These are phyloP conservation scores for Fusarium clavum DNA, from an alignment of 2,329 filamentous ascomycete species.

Conservation along the genomic window DNA sequence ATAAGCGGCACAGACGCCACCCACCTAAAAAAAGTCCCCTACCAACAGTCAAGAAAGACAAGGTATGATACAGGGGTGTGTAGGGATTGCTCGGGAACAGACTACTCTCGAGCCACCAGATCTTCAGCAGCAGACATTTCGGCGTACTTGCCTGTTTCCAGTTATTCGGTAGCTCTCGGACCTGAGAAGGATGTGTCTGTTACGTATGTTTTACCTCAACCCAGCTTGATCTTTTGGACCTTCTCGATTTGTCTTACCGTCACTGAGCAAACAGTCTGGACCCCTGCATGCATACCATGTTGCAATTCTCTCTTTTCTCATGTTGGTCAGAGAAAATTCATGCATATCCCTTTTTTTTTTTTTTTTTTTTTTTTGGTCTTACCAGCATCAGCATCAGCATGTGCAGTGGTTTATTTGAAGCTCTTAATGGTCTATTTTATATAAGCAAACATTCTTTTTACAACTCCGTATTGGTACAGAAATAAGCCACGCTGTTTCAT, in stretches of 20 bases:
- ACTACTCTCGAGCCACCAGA: slow-evolving; percentile 10
- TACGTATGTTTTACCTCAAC: slow-evolving; percentile 5
- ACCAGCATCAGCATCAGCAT: neutral
- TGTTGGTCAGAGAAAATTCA: slow-evolving; percentile 6
- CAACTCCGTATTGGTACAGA: slow-evolving; percentile 1
- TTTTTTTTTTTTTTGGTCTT: neutral
- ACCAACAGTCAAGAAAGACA: neutral
- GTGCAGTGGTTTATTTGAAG: neutral
- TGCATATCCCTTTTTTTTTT: neutral
- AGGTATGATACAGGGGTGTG: neutral
- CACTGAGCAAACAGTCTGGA: neutral
- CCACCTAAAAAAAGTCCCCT: neutral
- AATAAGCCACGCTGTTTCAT: neutral
- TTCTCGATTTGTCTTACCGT: neutral
- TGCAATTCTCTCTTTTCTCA: slow-evolving; percentile 9
- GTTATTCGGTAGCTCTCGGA: neutral
- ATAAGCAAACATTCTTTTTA: neutral
- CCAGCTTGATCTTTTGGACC: neutral
- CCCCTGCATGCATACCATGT: slow-evolving; percentile 3
- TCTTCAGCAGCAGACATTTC: neutral
- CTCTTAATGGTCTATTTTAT: neutral
- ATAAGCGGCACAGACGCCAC: neutral
- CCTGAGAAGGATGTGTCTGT: slow-evolving; percentile 1
- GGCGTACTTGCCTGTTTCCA: slow-evolving; percentile 2
- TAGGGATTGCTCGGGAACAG: neutral